Evolutionary conservation across 164 flowering plant species (phyloP).

Genomic region (Piper longum): DNA sequence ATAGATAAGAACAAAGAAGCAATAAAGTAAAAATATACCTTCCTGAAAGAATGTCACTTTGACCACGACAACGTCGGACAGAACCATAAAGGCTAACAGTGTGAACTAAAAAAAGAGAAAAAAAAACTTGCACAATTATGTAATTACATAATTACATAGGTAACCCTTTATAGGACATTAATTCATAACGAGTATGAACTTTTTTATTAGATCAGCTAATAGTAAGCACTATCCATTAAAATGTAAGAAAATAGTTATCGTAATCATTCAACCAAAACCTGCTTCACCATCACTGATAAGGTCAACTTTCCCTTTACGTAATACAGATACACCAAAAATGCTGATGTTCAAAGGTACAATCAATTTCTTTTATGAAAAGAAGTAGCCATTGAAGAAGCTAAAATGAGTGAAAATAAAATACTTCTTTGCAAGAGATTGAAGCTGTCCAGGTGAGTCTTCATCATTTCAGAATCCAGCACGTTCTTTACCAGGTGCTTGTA

Average conservation of each 20-base stretch:
- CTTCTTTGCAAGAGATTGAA: constrained; percentile 63
- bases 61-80: constrained; percentile 99
- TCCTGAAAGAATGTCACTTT: constrained; percentile 98
- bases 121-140: neutral
- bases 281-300: constrained; percentile 72
- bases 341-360: constrained; percentile 21
- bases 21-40: constrained; percentile 27
- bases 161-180: neutral
- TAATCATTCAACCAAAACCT: constrained; percentile 25
- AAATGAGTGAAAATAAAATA: constrained; percentile 10
- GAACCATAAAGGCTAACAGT: constrained; percentile 82
- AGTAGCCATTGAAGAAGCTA: neutral
- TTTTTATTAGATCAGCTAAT: neutral
- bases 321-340: constrained; percentile 77
- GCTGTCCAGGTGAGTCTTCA: constrained; percentile 45
- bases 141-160: neutral
- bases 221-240: neutral
- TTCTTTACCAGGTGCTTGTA: constrained; percentile 85
- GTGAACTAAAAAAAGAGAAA: constrained; percentile 33
- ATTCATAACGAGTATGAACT: neutral
- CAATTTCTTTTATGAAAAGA: neutral
- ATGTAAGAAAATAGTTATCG: neutral
- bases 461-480: constrained; percentile 60
- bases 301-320: constrained; percentile 78
- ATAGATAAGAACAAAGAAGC: no score